Base-by-base conservation (phyloP, 1,284 basidiomycete genomes). In the Cryptococcus maquisensis region DNA sequence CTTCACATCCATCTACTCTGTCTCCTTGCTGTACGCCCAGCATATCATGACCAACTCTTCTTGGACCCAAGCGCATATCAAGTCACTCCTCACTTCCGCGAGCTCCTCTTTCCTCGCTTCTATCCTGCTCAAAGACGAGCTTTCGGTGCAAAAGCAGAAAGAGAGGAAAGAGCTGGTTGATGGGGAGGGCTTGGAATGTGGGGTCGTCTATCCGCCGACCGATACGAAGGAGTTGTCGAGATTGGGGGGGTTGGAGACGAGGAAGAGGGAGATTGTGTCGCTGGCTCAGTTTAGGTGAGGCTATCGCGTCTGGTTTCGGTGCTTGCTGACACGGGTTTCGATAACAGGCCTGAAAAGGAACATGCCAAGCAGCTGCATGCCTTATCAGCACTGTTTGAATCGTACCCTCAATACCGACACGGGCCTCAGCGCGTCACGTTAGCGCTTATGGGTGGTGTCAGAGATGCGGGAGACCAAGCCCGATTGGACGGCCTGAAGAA, bases 21-120 rank as follows among this genome's bases (percentile, higher is more conserved):
- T 81, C 13, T 86, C 86, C 13, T 83, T 99, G 18, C 81, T 84
- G 23, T 81, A 81, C 48, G 86, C 90, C 1, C 83, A 85, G 56
- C 66, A 73, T 28, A 60, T 91, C 47, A 93, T 96, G 86, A 92
- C 87, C 61, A 98, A 98, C 75, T 96, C 92, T 1, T 86, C 87
- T 0, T 98, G 96, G 95, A 98, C 96, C 1, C 84, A 86, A 63
- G 82, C 81, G 39, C 96, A 98, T 68, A 79, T 98, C 60, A 81
- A 87, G 63, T 79, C 81, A 2, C 83, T 94, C 45, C 76, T 94
- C 15, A 75, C 40, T 4, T 50, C 56, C 2, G 73, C 54, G 8
- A 58, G 64, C 24, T 39, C 20, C 8, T 65, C 67, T 2, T 50
- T 59, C 7, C 49, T 68, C 4, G 67, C 68, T 1, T 56, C 58